These are phyloP conservation scores for Arthrobotrys conoides DNA, from an alignment of 2,329 filamentous ascomycete species.

Conservation along the genomic window DNA sequence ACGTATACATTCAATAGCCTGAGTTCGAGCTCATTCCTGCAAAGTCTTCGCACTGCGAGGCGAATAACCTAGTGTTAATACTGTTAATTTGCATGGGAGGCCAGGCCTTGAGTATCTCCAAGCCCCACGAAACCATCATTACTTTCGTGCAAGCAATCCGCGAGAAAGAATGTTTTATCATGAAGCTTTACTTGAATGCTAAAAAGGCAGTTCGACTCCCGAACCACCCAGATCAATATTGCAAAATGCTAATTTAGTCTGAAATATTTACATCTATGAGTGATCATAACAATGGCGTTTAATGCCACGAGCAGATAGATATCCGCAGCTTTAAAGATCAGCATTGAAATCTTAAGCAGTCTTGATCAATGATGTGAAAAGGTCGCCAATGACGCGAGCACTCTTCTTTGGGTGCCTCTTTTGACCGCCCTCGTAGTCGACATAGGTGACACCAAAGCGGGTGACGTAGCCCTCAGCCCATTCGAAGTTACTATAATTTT, in stretches of 20 bases:
- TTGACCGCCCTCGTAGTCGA: conserved; percentile 85
- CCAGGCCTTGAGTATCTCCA: too few relatives aligned
- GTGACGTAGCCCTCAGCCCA: conserved; percentile 94
- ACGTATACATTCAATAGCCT: too few relatives aligned
- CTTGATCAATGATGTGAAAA: conserved; percentile 80
- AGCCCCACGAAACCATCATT: neutral
- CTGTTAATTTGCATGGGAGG: too few relatives aligned
- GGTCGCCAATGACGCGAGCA: conserved; percentile 77
- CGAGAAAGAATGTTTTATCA: neutral
- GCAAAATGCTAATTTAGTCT: conserved; percentile 8
- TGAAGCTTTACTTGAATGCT: neutral
- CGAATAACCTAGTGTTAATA: too few relatives aligned
- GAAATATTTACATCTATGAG: conserved; percentile 37
- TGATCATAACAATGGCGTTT: conserved; percentile 40
- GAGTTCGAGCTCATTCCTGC: too few relatives aligned
- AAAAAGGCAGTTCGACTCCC: conserved; percentile 5
- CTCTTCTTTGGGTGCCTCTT: conserved; percentile 88
- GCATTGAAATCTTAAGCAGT: conserved; percentile 69
- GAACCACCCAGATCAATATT: conserved; percentile 13
- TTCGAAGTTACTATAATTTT: conserved; percentile 78
- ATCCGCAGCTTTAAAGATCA: conserved; percentile 32
- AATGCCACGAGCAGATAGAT: conserved; percentile 36
- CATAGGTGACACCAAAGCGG: conserved; percentile 85
- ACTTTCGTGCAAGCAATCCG: too few relatives aligned
- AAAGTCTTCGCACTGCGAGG: too few relatives aligned